Evolutionary conservation across 352 stramenopile species (phyloP), one percentile per base, ranked within the genome.

Genomic region (Phytophthora ramorum): DNA sequence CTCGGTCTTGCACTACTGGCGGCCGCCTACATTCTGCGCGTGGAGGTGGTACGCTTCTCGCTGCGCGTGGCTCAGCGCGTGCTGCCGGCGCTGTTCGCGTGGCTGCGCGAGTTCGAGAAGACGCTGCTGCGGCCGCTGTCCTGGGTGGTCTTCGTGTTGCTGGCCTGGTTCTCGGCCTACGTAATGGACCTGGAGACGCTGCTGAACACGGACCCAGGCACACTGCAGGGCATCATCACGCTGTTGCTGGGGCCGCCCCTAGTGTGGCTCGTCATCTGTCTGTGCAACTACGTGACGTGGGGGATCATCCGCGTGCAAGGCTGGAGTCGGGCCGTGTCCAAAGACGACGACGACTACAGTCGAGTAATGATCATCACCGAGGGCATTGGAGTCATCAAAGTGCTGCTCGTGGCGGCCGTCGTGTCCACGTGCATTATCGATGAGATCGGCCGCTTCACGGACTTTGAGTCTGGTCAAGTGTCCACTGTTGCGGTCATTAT

Each of bases 281-380:
- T 92, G 14, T 94, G 87, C 66, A 93, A 93, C 60, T 94, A 93
- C 63, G 73, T 96, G 40, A 88, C 73, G 14, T 94, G 86, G 86
- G 85, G 83, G 0, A 93, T 96, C 32, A 78, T 96, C 28, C 85
- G 85, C 19, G 71, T 90, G 16, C 83, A 96, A 56, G 87, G 87
- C n/a, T 96, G 87, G 87, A 92, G 85, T 43, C 74, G 83, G 17
- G 54, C 78, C 8, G 77, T 83, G 14, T 81, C 75, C 24, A 88
- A 87, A 58, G 81, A 91, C 37, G 83, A 95, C 45, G 85, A 96
- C 69, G 85, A 94, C 69, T 92, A 93, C 58, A 92, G 84, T 70
- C 73, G 87, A 48, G 80, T 93, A 12, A 91, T 96, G 87, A 94
- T 96, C 71, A 84, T 96, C 60, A 93, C 85, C 0, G 87, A 96